Percentiles rank a stretch among this genome's conserved stretches.
Conservation (phyloP, 208 protist genomes). For the Strigomonas culicis region DNA sequence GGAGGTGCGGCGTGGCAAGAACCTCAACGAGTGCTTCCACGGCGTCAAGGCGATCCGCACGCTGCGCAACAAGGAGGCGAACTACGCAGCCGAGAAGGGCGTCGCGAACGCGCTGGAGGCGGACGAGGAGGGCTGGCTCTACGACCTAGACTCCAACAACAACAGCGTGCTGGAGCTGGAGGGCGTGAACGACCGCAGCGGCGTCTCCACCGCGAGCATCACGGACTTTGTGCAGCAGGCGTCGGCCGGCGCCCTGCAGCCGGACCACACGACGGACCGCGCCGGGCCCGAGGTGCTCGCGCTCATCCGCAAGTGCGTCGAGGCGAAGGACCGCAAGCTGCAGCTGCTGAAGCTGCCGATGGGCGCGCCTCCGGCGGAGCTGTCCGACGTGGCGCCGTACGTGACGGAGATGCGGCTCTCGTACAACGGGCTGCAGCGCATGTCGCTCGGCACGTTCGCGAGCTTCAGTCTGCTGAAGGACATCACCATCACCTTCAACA, state of each 20-base stretch:
- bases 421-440: constrained; percentile 35
- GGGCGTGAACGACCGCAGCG: not conserved
- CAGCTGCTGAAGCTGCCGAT: constrained; percentile 20
- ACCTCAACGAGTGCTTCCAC: constrained; percentile 56
- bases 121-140: constrained; percentile 3
- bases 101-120: constrained; percentile 7
- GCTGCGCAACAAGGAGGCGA: constrained; percentile 38
- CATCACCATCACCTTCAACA: constrained; percentile 53
- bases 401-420: constrained; percentile 28
- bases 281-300: too few relatives aligned
- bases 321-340: constrained; percentile 15
- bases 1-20: constrained; percentile 49
- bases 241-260: not conserved
- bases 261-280: not conserved
- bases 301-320: not conserved
- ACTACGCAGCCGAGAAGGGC: constrained; percentile 19
- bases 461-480: constrained; percentile 46
- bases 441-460: constrained; percentile 28
- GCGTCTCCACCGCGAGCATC: not conserved
- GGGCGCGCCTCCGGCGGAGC: constrained; percentile 11
- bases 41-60: constrained; percentile 45
- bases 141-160: constrained; percentile 6
- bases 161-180: not conserved
- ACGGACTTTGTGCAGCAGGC: constrained; percentile 2
- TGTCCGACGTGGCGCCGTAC: constrained; percentile 21